Percentiles rank a stretch among this genome's conserved stretches.
Conservation (phyloP, 768 basidiomycete genomes). For the Leccinum subtestaceum region DNA sequence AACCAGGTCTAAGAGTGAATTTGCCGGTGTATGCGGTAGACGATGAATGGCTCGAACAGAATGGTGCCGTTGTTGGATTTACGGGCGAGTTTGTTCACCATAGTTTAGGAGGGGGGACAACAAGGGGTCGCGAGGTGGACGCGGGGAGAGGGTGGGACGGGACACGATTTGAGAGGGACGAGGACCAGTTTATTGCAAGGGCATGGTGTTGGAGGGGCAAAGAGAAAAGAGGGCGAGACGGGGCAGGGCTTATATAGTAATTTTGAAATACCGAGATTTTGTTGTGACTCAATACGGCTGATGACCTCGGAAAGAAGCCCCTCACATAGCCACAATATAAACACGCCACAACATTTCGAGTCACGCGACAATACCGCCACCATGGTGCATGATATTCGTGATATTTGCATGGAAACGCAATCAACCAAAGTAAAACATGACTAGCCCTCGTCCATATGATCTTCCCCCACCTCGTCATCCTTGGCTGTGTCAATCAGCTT, state of each 20-base stretch:
- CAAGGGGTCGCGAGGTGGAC: constrained; percentile 25
- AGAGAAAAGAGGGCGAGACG: constrained; percentile 18
- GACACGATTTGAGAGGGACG: constrained; percentile 7
- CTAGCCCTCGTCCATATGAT: constrained; percentile 70
- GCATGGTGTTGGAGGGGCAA: constrained; percentile 36
- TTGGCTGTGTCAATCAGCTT: constrained; percentile 69
- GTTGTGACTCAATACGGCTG: constrained; percentile 33
- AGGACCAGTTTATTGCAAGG: constrained; percentile 28
- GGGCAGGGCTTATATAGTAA: constrained; percentile 45
- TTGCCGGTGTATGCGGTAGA: constrained; percentile 79
- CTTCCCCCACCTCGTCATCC: constrained; percentile 56
- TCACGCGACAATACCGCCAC: constrained; percentile 28
- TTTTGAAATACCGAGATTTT: constrained; percentile 29
- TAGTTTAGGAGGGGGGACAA: constrained; percentile 41
- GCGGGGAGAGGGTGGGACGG: constrained; percentile 19
- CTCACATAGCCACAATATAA: constrained; percentile 25
- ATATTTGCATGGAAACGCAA: constrained; percentile 7
- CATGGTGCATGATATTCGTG: not conserved
- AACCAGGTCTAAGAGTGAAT: constrained; percentile 17
- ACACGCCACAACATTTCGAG: constrained; percentile 23
- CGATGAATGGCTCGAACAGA: constrained; percentile 83
- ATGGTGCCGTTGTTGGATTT: constrained; percentile 84
- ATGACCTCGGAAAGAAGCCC: constrained; percentile 32
- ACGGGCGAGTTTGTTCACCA: constrained; percentile 83
- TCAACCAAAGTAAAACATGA: constrained; percentile 1